phyloP scores from a whole-genome alignment of 805 yeast genomes.

The Pichia occidentalis region DNA sequence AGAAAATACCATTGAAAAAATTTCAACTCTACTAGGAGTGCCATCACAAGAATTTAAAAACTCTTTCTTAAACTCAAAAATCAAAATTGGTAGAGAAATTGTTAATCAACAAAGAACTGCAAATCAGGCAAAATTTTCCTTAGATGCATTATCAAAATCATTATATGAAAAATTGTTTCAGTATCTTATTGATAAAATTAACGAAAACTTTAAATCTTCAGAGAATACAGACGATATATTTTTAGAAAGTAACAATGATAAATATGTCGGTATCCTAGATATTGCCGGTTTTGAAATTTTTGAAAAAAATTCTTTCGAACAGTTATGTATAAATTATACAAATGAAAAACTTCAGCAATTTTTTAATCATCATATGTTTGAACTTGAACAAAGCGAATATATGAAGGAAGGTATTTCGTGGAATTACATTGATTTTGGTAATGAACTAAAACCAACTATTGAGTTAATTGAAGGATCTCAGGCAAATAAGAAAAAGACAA shows the following conservation, averaged over 20 bases:
- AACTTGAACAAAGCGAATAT: constrained; percentile 54
- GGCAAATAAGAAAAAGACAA: constrained; percentile 47
- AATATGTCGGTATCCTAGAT: constrained; percentile 51
- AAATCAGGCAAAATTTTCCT: constrained; percentile 67
- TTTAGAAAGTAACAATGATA: constrained; percentile 24
- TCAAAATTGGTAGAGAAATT: constrained; percentile 84
- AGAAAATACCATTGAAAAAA: constrained; percentile 41
- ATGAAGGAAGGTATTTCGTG: constrained; percentile 53
- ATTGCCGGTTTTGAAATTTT: constrained; percentile 61
- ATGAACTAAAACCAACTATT: constrained; percentile 89
- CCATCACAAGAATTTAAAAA: constrained; percentile 41
- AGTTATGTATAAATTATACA: constrained; percentile 53
- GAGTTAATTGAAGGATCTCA: constrained; percentile 70
- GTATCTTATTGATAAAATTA: constrained; percentile 67
- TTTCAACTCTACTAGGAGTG: constrained; percentile 64
- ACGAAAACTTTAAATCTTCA: constrained; percentile 44
- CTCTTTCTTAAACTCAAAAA: constrained; percentile 68
- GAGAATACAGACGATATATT: not conserved
- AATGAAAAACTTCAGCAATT: constrained; percentile 56
- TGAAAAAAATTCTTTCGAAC: constrained; percentile 52
- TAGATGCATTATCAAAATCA: constrained; percentile 84
- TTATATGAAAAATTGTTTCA: constrained; percentile 81
- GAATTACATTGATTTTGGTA: constrained; percentile 88
- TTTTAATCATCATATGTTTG: constrained; percentile 57
- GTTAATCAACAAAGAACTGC: constrained; percentile 76